Base-by-base conservation (phyloP, 768 basidiomycete genomes). In the Coprinopsis strossmayeri region DNA sequence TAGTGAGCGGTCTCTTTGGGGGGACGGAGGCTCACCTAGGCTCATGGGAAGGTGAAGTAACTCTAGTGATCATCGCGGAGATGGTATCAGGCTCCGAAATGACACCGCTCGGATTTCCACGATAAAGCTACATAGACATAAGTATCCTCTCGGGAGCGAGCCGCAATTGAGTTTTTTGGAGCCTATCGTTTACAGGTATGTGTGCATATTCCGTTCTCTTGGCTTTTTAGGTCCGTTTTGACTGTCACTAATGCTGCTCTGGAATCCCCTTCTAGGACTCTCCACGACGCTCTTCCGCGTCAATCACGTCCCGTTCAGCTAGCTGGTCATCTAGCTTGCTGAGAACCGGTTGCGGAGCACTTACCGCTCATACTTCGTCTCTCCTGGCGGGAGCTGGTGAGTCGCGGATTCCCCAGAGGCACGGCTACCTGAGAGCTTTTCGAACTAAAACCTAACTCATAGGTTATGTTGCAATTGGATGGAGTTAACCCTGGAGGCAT, bases 401-500 rank as follows among this genome's bases (percentile, higher is more conserved):
- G 20, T 12, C 18, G 66, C 53, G 46, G 26, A 18, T 28, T 24
- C 34, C 38, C 10, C 32, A 10, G 25, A 27, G 10, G 34, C 27
- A 21, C 21, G 40, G n/a, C 37, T 32, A 7, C 30, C 30, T 7
- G n/a, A n/a, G n/a, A n/a, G n/a, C n/a, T n/a, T 32, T 32, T 15
- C 15, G 30, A 32, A 7, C 9, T 7, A 32, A 7, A 7, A 32
- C 30, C 30, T 32, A 7, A 7, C 30, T 32, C 30, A 26, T 45
- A 71, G 68, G 71, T 65, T 65, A 78, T 78, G 74, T 66, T 52
- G 54, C 50, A 51, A 46, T 54, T 70, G 64, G 56, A 82, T 82
- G 83, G 77, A 76, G 58, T 59, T 81, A 53, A 77, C 81, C 51
- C 64, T 71, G 62, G 81, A 82, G 69, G 71, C 69, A 45, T 80